These are phyloP conservation scores for Clavariopsis aquatica DNA, from an alignment of 495 filamentous ascomycete species.

Conservation along the genomic window DNA sequence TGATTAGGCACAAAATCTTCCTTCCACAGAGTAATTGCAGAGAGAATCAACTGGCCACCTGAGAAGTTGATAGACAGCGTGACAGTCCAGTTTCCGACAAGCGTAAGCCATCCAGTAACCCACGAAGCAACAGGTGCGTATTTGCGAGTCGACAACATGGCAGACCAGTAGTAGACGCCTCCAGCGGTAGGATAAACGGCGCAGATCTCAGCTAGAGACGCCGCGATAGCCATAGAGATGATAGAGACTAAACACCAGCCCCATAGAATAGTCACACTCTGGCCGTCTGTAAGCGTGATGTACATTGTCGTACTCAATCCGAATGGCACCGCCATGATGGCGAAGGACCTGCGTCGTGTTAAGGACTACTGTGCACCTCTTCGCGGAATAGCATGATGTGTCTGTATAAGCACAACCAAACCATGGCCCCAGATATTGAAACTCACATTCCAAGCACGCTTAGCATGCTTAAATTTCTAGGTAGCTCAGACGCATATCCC, in stretches of 20 bases:
- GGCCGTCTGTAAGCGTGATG: constrained; percentile 66
- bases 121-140: constrained; percentile 52
- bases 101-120: constrained; percentile 54
- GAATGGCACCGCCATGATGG: constrained; percentile 64
- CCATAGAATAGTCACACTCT: constrained; percentile 68
- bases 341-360: constrained; percentile 49
- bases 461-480: constrained; percentile 44
- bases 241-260: constrained; percentile 55
- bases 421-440: background rate
- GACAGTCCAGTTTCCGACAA: constrained; percentile 57
- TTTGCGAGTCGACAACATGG: constrained; percentile 52
- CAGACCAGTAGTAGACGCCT: constrained; percentile 55
- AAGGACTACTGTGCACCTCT: background rate
- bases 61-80: constrained; percentile 54
- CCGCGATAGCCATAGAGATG: constrained; percentile 56
- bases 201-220: constrained; percentile 58
- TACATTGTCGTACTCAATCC: constrained; percentile 70
- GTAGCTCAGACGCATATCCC: constrained; percentile 43
- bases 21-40: constrained; percentile 62
- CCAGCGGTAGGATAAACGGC: constrained; percentile 59
- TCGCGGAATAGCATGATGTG: background rate
- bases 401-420: background rate
- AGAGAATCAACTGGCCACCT: constrained; percentile 62
- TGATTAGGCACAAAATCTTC: constrained; percentile 62
- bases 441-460: constrained; percentile 41